Base-by-base conservation (phyloP, 148 eudicot genomes). In the Camellia sinensis region DNA sequence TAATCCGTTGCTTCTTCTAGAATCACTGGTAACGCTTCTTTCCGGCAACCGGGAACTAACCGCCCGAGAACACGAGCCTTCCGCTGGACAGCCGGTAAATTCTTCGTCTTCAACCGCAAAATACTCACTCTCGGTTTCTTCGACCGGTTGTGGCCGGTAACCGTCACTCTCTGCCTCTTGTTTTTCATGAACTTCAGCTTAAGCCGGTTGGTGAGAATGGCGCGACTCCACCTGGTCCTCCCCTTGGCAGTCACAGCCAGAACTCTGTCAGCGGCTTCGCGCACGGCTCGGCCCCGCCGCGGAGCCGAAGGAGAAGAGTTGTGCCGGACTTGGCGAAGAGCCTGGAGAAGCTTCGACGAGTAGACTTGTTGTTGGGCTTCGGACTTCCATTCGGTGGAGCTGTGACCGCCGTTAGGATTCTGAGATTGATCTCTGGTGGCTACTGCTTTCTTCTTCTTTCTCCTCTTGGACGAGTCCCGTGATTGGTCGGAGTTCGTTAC, bases 11-110 rank as follows among this genome's bases (percentile, higher is more conserved):
- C 92, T 78, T 95, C 98, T 78, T 95, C 98, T 50, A 95, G 80
- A 77, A 95, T 88, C 73, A 89, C 94, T 82, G 94, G 93, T 68
- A 93, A 78, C 43, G 90, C 80, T 53, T 90, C 91, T 62, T 91
- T 95, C 82, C 83, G 82, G 85, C 98, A 95, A 73, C 98, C 98
- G 17, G 98, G 98, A 67, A 95, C 94, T 50, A 93, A 83, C 80
- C 87, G 63, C 1, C 96, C 86, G 22, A 95, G 84, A n/a, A 87
- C 85, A 3, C 83, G 74, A 7, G 71, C 89, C 76, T 90, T 95
- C 82, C 92, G 77, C 79, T 91, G 93, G 11, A 91, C 85, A 4
- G 87, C 92, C 81, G 94, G 91, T 14, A 93, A 50, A 50, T 84
- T 83, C 81, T 88, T 92, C 77, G 74, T 67, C 56, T 89, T 92